Conservation (phyloP, 2,329 filamentous ascomycete species). For the Hypoxylon sp. region DNA sequence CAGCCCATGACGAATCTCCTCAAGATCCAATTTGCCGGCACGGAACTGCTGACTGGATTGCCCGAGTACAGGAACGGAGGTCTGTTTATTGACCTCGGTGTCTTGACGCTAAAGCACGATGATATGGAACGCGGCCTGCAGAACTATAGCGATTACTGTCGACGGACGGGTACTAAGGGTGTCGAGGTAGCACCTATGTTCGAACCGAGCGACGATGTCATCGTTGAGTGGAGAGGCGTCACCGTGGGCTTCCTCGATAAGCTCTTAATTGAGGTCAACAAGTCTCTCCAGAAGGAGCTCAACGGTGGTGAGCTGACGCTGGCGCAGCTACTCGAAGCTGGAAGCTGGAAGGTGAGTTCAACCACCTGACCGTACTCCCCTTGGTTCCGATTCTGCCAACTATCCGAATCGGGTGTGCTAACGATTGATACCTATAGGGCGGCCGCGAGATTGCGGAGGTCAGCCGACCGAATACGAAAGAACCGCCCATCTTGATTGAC, state of each 20-base stretch:
- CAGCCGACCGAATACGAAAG: constrained; percentile 93
- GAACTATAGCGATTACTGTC: constrained; percentile 77
- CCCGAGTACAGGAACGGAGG: constrained; percentile 95
- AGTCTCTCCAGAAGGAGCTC: constrained; percentile 73
- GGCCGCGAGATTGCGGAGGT: constrained; percentile 97
- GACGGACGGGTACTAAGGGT: constrained; percentile 74
- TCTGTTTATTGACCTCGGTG: constrained; percentile 84
- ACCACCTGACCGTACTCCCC: neutral
- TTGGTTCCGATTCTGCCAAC: neutral
- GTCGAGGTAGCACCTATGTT: constrained; percentile 76
- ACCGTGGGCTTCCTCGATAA: constrained; percentile 82
- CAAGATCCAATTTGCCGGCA: constrained; percentile 82
- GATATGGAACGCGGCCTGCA: constrained; percentile 79
- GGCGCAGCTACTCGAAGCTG: constrained; percentile 92
- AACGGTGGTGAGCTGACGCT: constrained; percentile 79
- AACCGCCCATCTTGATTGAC: constrained; percentile 94
- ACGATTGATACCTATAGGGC: constrained; percentile 64
- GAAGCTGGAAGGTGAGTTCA: constrained; percentile 85
- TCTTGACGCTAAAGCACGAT: constrained; percentile 79
- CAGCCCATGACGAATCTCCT: constrained; percentile 87
- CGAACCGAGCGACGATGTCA: constrained; percentile 78
- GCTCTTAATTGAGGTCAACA: constrained; percentile 74
- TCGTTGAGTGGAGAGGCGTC: constrained; percentile 82
- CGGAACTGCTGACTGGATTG: constrained; percentile 85
- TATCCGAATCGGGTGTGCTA: constrained; percentile 42